phyloP scores from a whole-genome alignment of 805 yeast genomes.

The Wilhelminamyces savonicus region DNA sequence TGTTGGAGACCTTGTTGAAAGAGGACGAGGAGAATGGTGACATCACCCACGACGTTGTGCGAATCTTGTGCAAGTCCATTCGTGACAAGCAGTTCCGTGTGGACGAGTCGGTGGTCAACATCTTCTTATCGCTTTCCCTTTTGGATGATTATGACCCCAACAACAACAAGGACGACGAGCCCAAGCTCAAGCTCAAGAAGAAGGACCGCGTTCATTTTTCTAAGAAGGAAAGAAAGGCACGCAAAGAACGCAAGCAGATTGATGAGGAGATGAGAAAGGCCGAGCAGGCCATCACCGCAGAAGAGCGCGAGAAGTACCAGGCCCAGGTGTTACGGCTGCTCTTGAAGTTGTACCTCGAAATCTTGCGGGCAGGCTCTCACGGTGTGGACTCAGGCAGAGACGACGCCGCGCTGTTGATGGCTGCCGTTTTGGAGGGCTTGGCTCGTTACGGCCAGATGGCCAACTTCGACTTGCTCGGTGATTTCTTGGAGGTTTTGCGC shows the following conservation, averaged over 20 bases:
- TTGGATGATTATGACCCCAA: conserved; percentile 69
- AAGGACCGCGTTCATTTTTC: conserved; percentile 87
- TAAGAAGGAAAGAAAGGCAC: conserved; percentile 81
- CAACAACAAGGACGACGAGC: conserved; percentile 36
- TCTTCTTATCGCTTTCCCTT: conserved; percentile 61
- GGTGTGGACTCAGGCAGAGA: conserved; percentile 34
- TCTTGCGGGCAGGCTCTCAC: conserved; percentile 46
- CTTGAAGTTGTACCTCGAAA: conserved; percentile 68
- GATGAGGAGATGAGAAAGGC: conserved; percentile 88
- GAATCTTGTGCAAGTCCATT: conserved; percentile 62
- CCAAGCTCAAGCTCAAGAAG: conserved; percentile 55
- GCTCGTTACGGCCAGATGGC: conserved; percentile 89
- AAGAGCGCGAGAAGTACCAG: conserved; percentile 81
- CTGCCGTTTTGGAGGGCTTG: conserved; percentile 85
- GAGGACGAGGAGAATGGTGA: conserved; percentile 80
- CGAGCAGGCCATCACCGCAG: conserved; percentile 79
- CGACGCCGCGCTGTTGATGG: conserved; percentile 53
- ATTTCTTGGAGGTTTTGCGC: conserved; percentile 79
- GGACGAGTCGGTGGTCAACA: conserved; percentile 75
- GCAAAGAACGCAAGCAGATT: conserved; percentile 80
- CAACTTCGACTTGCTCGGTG: conserved; percentile 88
- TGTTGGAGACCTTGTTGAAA: conserved; percentile 61
- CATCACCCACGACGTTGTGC: conserved; percentile 66
- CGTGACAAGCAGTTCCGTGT: conserved; percentile 71
- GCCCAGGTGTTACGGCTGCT: conserved; percentile 74